Conservation (phyloP, 148 eudicot species). For the Silene latifolia region DNA sequence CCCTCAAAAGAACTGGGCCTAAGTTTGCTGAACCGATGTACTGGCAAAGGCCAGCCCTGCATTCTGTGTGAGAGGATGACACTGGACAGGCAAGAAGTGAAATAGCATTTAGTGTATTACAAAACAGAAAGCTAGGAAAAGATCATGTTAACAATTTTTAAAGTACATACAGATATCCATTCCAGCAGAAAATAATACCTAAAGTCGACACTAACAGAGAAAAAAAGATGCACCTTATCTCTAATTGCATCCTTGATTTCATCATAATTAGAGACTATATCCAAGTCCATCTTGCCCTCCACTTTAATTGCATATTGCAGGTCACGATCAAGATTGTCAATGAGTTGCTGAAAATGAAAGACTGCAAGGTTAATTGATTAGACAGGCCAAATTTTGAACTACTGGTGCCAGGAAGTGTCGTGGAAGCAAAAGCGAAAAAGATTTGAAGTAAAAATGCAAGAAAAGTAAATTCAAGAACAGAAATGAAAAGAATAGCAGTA, state of each 20-base stretch:
- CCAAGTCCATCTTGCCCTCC: conserved; percentile 97
- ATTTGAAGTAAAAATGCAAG: neutral
- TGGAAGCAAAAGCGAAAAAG: neutral
- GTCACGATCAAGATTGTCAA: conserved; percentile 96
- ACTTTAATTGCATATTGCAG: conserved; percentile 95
- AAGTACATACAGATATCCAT: neutral
- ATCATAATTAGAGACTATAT: conserved; percentile 70
- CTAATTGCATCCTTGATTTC: conserved; percentile 77
- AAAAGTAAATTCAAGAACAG: neutral
- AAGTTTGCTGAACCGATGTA: too few relatives aligned
- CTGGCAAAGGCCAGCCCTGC: too few relatives aligned
- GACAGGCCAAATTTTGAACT: neutral
- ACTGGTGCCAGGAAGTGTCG: neutral
- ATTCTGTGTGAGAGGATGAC: neutral
- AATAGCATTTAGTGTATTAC: neutral
- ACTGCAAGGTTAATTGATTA: conserved; percentile 12
- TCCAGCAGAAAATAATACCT: neutral
- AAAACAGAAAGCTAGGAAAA: neutral
- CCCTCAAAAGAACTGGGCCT: too few relatives aligned
- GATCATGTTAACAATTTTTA: neutral
- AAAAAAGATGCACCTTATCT: conserved; percentile 65
- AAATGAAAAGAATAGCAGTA: neutral
- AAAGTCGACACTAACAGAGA: neutral
- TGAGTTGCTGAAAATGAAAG: conserved; percentile 60
- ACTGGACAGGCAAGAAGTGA: neutral